Base-by-base conservation (phyloP, 2,329 filamentous ascomycete species). In the Talaromyces rugulosus region DNA sequence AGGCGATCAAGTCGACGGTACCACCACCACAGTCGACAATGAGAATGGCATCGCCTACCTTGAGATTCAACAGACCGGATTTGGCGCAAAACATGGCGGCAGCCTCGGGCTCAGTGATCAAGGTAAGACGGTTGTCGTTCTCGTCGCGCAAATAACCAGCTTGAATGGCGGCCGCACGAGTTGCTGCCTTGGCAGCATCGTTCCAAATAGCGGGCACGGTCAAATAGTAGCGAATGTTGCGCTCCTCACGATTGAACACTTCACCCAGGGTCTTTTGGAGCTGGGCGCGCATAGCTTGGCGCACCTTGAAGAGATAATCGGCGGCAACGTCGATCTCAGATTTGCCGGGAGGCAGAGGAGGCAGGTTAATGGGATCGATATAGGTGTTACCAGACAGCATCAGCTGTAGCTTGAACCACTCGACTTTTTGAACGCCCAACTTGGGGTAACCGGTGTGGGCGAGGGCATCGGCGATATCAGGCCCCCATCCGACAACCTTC, bases 201-300 rank as follows among this genome's bases (percentile, higher is more conserved):
- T 98, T 98, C 95, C 95, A 98, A 69, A 99, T 98, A 69, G 95
- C 95, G 23, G 95, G 95, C n/a, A 99, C 95, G 2, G 95, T 99
- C 69, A 99, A 82, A 77, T 97, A 98, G 79, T 98, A 98, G 69
- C 92, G 87, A 70, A 98, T 99, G 77, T 98, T 98, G 71, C 94
- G 89, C 82, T 98, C 95, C 81, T 98, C 95, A 77, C 95, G 85
- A 79, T 96, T 96, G 79, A 98, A 99, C 0, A 99, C 95, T 75
- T 98, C 95, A 60, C 95, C 95, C 33, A 98, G 83, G 1, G 93
- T 96, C 85, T 98, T 98, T 77, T 96, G 92, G 63, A 99, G 82
- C 71, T 96, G 92, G 65, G 92, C 90, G 69, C 95, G 88, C 93
- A 98, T 97, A 1, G 95, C 95, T 80, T 96, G 92, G 68, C 95